Conservation (phyloP, 2,329 filamentous ascomycete genomes). For the Bipolaris cookei region DNA sequence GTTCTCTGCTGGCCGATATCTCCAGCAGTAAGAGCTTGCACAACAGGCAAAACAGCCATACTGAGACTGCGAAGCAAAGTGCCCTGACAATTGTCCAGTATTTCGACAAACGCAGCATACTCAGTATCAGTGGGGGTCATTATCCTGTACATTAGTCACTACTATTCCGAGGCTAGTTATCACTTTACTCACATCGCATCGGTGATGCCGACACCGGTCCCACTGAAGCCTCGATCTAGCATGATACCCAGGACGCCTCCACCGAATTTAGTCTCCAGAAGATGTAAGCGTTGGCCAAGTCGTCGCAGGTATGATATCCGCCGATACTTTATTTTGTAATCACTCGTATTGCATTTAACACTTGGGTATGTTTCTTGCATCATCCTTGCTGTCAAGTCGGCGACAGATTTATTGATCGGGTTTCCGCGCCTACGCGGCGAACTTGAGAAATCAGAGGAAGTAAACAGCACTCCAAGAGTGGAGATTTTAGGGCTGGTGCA, state of each 20-base stretch:
- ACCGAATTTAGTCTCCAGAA: conserved; percentile 1
- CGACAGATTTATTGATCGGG: neutral
- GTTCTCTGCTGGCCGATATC: neutral
- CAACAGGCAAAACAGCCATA: neutral
- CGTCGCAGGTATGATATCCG: neutral
- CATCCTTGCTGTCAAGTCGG: neutral
- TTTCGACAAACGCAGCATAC: too few species aligned
- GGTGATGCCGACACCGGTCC: neutral
- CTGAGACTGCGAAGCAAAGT: neutral
- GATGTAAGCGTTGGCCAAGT: neutral
- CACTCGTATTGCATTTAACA: neutral
- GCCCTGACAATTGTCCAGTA: neutral
- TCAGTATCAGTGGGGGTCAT: too few species aligned
- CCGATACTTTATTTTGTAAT: neutral
- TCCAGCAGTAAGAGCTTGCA: neutral
- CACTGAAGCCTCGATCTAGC: neutral
- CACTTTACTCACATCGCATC: neutral
- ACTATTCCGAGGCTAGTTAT: too few species aligned
- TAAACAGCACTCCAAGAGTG: neutral
- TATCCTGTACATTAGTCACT: too few species aligned
- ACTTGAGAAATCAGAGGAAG: neutral
- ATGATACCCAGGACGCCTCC: neutral
- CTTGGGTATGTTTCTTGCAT: neutral
- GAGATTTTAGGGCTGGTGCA: neutral
- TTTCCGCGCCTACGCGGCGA: neutral